Base-by-base conservation (phyloP, 1,284 basidiomycete species). In the Apiotrichum montevideense region DNA sequence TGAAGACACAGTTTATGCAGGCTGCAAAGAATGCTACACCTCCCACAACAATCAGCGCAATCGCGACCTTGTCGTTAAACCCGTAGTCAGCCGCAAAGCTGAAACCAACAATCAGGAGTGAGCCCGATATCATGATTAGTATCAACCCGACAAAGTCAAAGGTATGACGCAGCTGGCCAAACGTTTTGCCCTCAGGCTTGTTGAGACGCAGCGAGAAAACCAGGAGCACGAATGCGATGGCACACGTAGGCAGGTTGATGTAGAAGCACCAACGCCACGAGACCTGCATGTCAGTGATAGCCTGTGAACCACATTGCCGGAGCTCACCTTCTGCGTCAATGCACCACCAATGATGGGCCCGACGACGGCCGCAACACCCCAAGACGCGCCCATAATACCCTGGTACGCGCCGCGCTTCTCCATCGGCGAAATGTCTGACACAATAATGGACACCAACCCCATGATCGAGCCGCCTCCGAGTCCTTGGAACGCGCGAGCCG, bases 181-280 rank as follows among this genome's bases (percentile, higher is more conserved):
- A 58, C 1, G 54, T 58, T 32, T n/a, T 43, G 10, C 32, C 42
- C 34, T 40, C 40, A 10, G 56, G 54, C 39, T 77, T 73, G 61
- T 93, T 90, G 40, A 96, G 80, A 64, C 92, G 87, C 46, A 96
- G 82, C 77, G 86, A 88, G 71, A 88, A 83, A 68, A 89, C 86
- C 7, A 95, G 78, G 37, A 90, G 71, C 3, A 74, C 75, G 32
- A 84, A 83, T 3, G 90, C 89, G 42, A 88, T 66, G 8, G 63
- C 74, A 37, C 69, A 70, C 0, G 68, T 71, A 0, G 75, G 75
- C 1, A 79, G 65, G 62, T 79, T 79, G 42, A 60, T 56, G 55
- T 53, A 62, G 50, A 62, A 60, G 57, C 51, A 62, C 54, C 58
- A 62, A 13, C 56, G 67, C 72, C 70, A 71, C 13, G 62, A 57